Evolutionary conservation across 1,139 yeast genomes (phyloP).

Genomic region (Tardiomyces depauwii): DNA sequence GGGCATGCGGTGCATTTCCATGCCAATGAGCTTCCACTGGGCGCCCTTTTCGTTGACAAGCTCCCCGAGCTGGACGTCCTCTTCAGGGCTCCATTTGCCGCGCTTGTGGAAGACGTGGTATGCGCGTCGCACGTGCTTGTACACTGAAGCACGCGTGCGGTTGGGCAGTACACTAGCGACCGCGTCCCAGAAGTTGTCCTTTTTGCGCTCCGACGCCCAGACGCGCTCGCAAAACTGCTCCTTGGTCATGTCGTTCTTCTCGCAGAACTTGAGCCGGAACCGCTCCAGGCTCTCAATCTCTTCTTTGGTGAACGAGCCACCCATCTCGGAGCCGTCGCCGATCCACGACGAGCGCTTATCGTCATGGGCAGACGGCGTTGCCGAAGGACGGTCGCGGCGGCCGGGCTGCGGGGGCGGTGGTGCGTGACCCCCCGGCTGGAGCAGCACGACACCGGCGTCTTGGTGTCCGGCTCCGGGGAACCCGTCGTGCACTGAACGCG

Average conservation of each 20-base stretch:
- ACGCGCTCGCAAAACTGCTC: conserved; percentile 69
- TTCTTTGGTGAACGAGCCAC: conserved; percentile 44
- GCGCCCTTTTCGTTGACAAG: conserved; percentile 43
- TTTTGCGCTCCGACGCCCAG: conserved; percentile 76
- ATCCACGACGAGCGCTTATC: conserved; percentile 12
- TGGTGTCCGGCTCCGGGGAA: conserved; percentile 1
- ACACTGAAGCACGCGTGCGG: conserved; percentile 77
- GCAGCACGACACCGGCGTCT: background rate
- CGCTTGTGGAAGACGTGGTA: conserved; percentile 79
- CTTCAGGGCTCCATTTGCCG: conserved; percentile 81
- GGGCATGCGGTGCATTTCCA: conserved; percentile 69
- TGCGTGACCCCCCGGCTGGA: background rate
- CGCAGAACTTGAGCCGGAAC: conserved; percentile 59
- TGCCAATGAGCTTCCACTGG: conserved; percentile 18
- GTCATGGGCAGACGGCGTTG: background rate
- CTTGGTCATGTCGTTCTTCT: conserved; percentile 46
- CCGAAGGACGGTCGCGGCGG: conserved; percentile 1
- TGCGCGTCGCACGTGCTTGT: conserved; percentile 83
- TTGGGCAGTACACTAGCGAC: conserved; percentile 69
- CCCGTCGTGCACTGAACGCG: conserved; percentile 9
- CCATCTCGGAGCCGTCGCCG: conserved; percentile 22
- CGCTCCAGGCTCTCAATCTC: conserved; percentile 65
- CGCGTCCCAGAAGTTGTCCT: conserved; percentile 83
- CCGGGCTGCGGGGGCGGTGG: background rate
- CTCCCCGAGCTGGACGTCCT: conserved; percentile 54